Percentiles rank a stretch among this genome's conserved stretches.
These are phyloP conservation scores for Tilletia horrida DNA, from an alignment of 1,284 basidiomycete species.

Conservation along the genomic window DNA sequence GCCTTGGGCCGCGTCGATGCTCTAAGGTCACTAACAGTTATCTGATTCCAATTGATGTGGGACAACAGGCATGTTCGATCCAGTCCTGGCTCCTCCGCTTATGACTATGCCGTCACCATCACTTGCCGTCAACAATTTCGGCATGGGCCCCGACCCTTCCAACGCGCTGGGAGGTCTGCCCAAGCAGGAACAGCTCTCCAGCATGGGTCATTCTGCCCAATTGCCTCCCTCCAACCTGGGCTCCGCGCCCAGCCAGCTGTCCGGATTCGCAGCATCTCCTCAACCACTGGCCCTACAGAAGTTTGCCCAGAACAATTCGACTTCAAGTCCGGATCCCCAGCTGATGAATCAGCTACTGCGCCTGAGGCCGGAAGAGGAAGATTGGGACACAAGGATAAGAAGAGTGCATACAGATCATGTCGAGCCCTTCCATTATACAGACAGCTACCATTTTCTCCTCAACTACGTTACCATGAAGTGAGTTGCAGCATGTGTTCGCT, in stretches of 20 bases:
- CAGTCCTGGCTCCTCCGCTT: not conserved
- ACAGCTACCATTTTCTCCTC: conserved; percentile 53
- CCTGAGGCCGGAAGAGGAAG: conserved; percentile 15
- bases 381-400: conserved; percentile 48
- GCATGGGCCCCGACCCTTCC: too few species aligned
- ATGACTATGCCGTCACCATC: not conserved
- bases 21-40: not conserved
- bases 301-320: not conserved
- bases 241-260: not conserved
- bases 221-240: not conserved
- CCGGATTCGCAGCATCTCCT: not conserved
- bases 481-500: not conserved
- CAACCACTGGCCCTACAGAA: conserved; percentile 11
- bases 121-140: conserved; percentile 2
- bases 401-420: conserved; percentile 46
- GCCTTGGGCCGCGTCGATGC: not conserved
- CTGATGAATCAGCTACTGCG: not conserved
- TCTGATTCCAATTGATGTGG: not conserved
- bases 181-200: too few species aligned
- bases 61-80: conserved; percentile 5
- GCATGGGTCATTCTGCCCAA: too few species aligned
- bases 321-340: not conserved
- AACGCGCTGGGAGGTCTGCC: too few species aligned
- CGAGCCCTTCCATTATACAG: conserved; percentile 50
- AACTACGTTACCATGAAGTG: conserved; percentile 50